phyloP scores from a whole-genome alignment of 345 rosid genomes.

The Trapa bicornis region DNA sequence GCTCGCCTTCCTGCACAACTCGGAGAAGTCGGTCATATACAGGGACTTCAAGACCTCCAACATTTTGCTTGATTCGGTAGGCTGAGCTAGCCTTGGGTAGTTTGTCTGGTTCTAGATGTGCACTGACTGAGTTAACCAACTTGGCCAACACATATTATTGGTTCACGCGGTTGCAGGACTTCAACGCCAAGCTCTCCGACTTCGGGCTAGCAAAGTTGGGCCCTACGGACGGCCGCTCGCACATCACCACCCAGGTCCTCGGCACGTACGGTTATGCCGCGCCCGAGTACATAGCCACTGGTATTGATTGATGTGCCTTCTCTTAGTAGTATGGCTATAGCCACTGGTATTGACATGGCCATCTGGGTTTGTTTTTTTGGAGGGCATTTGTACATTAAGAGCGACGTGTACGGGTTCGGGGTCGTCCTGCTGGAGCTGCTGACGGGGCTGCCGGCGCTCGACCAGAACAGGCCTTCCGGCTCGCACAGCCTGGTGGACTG shows the following conservation, averaged over 20 bases:
- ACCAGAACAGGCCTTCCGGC: conserved; percentile 31
- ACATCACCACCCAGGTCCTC: conserved; percentile 56
- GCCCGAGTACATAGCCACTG: conserved; percentile 78
- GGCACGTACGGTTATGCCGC: conserved; percentile 90
- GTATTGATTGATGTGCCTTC: conserved; percentile 13
- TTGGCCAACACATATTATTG: too few relatives aligned
- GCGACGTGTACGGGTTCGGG: conserved; percentile 86
- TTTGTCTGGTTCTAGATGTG: too few relatives aligned
- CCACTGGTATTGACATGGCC: not conserved
- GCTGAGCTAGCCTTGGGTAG: too few relatives aligned
- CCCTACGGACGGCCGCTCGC: conserved; percentile 54
- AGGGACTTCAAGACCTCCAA: conserved; percentile 86
- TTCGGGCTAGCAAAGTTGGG: conserved; percentile 75
- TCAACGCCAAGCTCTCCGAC: conserved; percentile 67
- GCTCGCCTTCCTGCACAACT: conserved; percentile 54
- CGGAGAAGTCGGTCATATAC: conserved; percentile 72
- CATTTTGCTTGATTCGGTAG: conserved; percentile 67
- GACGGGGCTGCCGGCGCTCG: conserved; percentile 57
- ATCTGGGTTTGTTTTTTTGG: too few relatives aligned
- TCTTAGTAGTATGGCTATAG: too few relatives aligned
- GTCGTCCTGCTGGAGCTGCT: conserved; percentile 65
- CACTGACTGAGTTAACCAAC: too few relatives aligned
- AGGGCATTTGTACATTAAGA: conserved; percentile 74
- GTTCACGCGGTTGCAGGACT: conserved; percentile 21
- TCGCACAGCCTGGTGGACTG: conserved; percentile 48